These are phyloP conservation scores for Zelopaecilomyces penicillatus DNA, from an alignment of 2,329 filamentous ascomycete genomes.

Conservation along the genomic window DNA sequence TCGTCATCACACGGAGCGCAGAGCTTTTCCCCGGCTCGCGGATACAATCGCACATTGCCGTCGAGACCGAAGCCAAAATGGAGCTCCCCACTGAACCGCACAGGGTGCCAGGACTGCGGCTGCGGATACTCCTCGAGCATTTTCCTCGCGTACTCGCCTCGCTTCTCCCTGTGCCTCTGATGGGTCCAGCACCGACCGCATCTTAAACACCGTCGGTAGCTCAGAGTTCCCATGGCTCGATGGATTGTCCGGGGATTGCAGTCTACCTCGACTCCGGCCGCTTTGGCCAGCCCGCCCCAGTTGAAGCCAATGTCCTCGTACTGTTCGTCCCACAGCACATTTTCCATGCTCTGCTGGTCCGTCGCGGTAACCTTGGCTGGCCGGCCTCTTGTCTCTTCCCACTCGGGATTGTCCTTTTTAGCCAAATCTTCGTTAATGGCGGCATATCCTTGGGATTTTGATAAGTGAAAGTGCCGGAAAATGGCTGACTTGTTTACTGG, in stretches of 20 bases:
- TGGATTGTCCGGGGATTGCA: conserved; percentile 29
- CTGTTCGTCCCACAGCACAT: conserved; percentile 27
- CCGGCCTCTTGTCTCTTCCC: conserved; percentile 30
- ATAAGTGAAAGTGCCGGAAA: conserved; percentile 30
- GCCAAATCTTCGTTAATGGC: conserved; percentile 25
- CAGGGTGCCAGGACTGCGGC: conserved; percentile 22
- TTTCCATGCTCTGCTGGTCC: conserved; percentile 29
- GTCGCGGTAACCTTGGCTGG: conserved; percentile 26
- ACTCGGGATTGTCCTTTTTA: conserved; percentile 28
- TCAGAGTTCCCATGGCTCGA: conserved; percentile 28
- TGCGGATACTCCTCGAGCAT: conserved; percentile 25
- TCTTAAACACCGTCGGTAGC: conserved; percentile 25
- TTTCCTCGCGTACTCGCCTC: conserved; percentile 24
- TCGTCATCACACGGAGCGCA: conserved; percentile 19
- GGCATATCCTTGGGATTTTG: conserved; percentile 29
- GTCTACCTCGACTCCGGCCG: conserved; percentile 23
- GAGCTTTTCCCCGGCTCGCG: conserved; percentile 24
- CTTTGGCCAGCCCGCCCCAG: conserved; percentile 25
- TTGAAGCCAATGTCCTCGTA: conserved; percentile 24
- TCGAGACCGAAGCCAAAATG: conserved; percentile 31
- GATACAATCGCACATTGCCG: conserved; percentile 26
- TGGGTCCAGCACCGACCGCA: conserved; percentile 23
- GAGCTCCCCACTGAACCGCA: conserved; percentile 29
- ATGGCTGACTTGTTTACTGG: conserved; percentile 32
- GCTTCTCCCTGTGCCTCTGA: conserved; percentile 23